A percentile compares a stretch with the other conserved stretches of the same genome.
Evolutionary conservation across 1,139 yeast species (phyloP).

Genomic region (Hemisphaericaspora xylofermentans): DNA sequence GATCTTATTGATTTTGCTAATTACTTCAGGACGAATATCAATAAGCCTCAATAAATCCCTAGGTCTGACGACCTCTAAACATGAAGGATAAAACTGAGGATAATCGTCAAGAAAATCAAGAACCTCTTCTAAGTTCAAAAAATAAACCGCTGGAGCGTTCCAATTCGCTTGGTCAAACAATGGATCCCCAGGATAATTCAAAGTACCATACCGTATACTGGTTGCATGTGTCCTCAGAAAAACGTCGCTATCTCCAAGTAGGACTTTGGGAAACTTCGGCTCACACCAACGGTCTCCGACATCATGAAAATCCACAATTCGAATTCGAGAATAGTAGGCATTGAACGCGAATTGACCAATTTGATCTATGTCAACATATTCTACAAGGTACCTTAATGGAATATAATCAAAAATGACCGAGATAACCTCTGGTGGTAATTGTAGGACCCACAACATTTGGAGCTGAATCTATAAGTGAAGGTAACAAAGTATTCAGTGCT

Average conservation of each 20-base stretch:
- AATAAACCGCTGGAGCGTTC: background rate
- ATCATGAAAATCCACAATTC: background rate
- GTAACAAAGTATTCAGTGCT: no score
- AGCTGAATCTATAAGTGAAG: no score
- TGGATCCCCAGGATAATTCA: background rate
- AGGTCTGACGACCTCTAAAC: constrained; percentile 1
- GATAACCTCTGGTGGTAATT: background rate
- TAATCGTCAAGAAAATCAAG: background rate
- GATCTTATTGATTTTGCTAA: background rate
- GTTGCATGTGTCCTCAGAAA: background rate
- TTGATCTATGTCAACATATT: background rate
- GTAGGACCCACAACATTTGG: background rate
- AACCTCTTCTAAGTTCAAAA: background rate
- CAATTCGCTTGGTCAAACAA: background rate
- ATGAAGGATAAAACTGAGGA: background rate
- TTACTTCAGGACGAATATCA: background rate
- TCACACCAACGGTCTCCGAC: background rate
- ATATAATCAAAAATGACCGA: background rate
- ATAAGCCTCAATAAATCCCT: background rate
- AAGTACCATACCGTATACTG: background rate
- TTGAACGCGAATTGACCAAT: constrained; percentile 1
- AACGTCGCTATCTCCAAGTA: background rate
- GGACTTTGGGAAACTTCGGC: no score
- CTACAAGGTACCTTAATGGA: background rate
- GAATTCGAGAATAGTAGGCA: background rate